These are phyloP conservation scores for Mucor lusitanicus DNA, from an alignment of 371 early-diverging fungal genomes.

Conservation along the genomic window DNA sequence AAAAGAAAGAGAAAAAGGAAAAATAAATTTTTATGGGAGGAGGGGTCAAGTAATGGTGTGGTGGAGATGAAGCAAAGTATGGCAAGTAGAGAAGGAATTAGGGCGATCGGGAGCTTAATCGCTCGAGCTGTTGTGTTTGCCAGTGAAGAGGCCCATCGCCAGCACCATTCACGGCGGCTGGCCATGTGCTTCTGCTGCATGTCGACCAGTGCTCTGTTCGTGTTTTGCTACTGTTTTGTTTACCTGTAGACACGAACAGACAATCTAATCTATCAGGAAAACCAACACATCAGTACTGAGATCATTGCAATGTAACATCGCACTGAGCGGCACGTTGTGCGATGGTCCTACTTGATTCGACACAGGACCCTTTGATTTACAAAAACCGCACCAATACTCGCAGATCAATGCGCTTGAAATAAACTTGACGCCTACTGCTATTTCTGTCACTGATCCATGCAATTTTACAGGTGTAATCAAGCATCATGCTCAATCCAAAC, in stretches of 20 bases:
- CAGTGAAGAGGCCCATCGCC: too few species aligned
- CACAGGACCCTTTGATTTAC: not conserved
- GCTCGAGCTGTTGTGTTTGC: not conserved
- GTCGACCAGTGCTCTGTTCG: not conserved
- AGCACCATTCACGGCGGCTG: too few species aligned
- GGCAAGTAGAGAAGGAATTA: not conserved
- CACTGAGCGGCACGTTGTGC: conserved; percentile 12
- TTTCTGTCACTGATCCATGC: not conserved
- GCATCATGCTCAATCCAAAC: not conserved
- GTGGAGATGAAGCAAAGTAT: not conserved
- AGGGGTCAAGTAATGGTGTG: not conserved
- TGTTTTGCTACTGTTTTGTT: not conserved
- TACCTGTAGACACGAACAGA: not conserved
- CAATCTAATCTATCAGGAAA: not conserved
- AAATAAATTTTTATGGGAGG: not conserved
- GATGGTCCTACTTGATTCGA: conserved; percentile 13
- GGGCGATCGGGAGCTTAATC: not conserved
- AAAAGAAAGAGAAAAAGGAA: not conserved
- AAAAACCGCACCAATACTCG: not conserved
- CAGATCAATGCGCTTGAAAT: not conserved
- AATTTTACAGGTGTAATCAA: too few species aligned
- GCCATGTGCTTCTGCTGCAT: not conserved
- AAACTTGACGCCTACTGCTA: not conserved
- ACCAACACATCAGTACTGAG: not conserved
- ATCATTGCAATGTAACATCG: conserved; percentile 9